These are phyloP conservation scores for Cyclotella atomus DNA, from an alignment of 108 stramenopile genomes.

Conservation along the genomic window DNA sequence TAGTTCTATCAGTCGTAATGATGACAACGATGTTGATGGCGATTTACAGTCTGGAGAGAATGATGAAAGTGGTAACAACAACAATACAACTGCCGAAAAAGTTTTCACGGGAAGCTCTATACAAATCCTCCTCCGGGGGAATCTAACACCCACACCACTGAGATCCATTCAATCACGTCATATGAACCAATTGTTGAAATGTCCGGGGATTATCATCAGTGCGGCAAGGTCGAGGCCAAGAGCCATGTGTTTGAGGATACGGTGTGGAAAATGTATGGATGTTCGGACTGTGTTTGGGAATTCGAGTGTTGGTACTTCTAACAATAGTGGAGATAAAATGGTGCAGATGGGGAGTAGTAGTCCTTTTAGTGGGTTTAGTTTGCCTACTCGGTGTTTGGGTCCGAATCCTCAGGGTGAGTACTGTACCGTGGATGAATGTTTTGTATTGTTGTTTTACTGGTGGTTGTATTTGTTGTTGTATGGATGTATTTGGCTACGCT, in stretches of 20 bases:
- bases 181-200: constrained; percentile 91
- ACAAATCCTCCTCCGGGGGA: constrained; percentile 79
- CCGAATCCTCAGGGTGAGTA: constrained; percentile 52
- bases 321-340: background rate
- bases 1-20: too few relatives aligned
- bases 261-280: constrained; percentile 88
- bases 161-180: constrained; percentile 92
- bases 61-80: too few relatives aligned
- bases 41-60: too few relatives aligned
- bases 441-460: background rate
- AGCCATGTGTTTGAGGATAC: constrained; percentile 80
- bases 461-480: background rate
- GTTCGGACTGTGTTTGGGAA: constrained; percentile 57
- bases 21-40: too few relatives aligned
- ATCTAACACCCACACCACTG: constrained; percentile 78
- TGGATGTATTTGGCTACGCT: too few relatives aligned
- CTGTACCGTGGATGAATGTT: background rate
- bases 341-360: background rate
- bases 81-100: too few relatives aligned
- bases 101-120: constrained; percentile 53
- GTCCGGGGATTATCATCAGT: constrained; percentile 96
- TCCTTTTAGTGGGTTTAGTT: constrained; percentile 40
- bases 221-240: constrained; percentile 83
- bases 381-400: constrained; percentile 47
- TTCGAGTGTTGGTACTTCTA: constrained; percentile 27